These are phyloP conservation scores for Cadophora malorum DNA, from an alignment of 2,329 filamentous ascomycete genomes.

Conservation along the genomic window DNA sequence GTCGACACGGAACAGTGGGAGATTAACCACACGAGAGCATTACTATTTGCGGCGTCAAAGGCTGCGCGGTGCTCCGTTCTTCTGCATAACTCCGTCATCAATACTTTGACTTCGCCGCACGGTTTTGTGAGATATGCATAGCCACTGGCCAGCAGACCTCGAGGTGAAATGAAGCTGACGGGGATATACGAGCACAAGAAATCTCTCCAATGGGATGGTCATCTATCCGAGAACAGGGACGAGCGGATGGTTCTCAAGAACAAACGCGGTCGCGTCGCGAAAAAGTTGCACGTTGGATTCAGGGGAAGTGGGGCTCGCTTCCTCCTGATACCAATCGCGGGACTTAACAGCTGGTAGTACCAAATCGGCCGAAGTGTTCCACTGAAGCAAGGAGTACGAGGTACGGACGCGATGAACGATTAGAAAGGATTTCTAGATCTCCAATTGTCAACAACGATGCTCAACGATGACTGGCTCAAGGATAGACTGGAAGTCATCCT, in stretches of 20 bases:
- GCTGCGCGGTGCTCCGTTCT: not conserved
- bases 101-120: constrained; percentile 13
- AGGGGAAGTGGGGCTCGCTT: constrained; percentile 14
- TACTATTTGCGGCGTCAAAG: not conserved
- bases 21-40: constrained; percentile 4
- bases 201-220: not conserved
- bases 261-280: not conserved
- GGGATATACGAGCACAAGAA: not conserved
- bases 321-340: not conserved
- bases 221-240: not conserved
- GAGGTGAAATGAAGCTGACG: constrained; percentile 2
- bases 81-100: not conserved
- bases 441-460: not conserved
- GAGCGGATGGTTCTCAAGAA: not conserved
- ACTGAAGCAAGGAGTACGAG: not conserved
- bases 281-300: not conserved
- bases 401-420: no score
- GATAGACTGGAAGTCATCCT: not conserved
- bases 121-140: not conserved
- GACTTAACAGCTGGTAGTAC: not conserved
- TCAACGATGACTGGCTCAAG: no score
- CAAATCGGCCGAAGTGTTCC: not conserved
- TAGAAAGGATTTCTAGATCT: not conserved
- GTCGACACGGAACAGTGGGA: not conserved
- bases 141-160: not conserved